Evolutionary conservation across 2,329 filamentous ascomycete species (phyloP).

Genomic region (Ascochyta koolunga): DNA sequence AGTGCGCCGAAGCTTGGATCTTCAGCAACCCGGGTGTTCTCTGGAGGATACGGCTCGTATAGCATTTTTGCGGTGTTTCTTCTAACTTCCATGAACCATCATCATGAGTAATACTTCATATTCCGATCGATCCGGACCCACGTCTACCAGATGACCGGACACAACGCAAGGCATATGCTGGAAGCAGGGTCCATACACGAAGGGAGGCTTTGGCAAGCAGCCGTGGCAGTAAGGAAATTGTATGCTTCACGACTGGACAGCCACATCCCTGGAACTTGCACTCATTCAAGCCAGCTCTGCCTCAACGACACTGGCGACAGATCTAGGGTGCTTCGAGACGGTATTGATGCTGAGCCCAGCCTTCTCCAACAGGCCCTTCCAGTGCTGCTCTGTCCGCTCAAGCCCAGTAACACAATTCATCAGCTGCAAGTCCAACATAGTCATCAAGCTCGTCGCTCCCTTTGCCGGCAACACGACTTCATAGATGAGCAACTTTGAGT

Average conservation of each 20-base stretch:
- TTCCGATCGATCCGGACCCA: not conserved
- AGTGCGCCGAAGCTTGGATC: not conserved
- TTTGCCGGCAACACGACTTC: constrained; percentile 13
- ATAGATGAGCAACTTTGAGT: constrained; percentile 15
- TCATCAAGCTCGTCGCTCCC: constrained; percentile 16
- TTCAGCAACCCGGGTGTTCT: not conserved
- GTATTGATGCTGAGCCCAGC: constrained; percentile 8
- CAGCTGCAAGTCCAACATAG: constrained; percentile 9
- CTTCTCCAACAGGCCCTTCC: not conserved
- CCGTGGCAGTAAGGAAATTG: too few relatives aligned
- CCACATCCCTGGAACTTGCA: not conserved
- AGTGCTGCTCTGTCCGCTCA: constrained; percentile 16
- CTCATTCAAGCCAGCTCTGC: constrained; percentile 1
- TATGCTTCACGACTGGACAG: too few relatives aligned
- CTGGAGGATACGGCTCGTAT: not conserved
- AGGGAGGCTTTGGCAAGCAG: too few relatives aligned
- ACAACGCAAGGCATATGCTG: not conserved
- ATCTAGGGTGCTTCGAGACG: constrained; percentile 9
- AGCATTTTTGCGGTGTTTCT: not conserved
- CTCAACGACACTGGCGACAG: constrained; percentile 16
- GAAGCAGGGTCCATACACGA: too few relatives aligned
- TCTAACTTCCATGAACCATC: not conserved
- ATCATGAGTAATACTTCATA: not conserved
- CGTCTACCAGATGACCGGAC: not conserved
- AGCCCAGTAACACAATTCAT: constrained; percentile 16